Conservation (phyloP, 2,329 filamentous ascomycete species). For the Salinomyces thailandicus region DNA sequence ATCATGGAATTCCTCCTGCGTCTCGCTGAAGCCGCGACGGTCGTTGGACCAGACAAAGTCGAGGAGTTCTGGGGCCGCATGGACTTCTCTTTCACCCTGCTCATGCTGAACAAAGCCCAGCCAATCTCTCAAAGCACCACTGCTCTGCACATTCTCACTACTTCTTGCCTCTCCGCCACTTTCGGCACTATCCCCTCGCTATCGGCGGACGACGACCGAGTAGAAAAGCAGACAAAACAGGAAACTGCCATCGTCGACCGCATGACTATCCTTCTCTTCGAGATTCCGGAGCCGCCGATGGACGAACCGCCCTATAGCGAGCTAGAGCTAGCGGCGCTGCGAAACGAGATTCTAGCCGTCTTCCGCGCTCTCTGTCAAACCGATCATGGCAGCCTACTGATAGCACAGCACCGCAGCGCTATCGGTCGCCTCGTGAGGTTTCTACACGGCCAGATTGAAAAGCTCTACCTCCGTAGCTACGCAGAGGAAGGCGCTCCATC, state of each 20-base stretch:
- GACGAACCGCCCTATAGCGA: slow-evolving; percentile 32
- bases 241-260: slow-evolving; percentile 48
- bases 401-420: slow-evolving; percentile 57
- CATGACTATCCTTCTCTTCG: slow-evolving; percentile 52
- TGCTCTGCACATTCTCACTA: slow-evolving; percentile 56
- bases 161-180: slow-evolving; percentile 51
- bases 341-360: slow-evolving; percentile 35
- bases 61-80: slow-evolving; percentile 56
- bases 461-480: slow-evolving; percentile 44
- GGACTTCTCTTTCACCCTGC: slow-evolving; percentile 54
- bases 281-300: slow-evolving; percentile 37
- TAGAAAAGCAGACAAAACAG: slow-evolving; percentile 20
- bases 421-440: slow-evolving; percentile 66
- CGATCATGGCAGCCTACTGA: slow-evolving; percentile 51
- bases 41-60: slow-evolving; percentile 28
- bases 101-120: slow-evolving; percentile 59
- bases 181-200: slow-evolving; percentile 54
- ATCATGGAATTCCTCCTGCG: slow-evolving; percentile 58
- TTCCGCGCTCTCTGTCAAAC: slow-evolving; percentile 50
- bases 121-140: slow-evolving; percentile 51
- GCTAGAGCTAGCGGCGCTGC: slow-evolving; percentile 36
- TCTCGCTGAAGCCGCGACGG: slow-evolving; percentile 45
- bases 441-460: slow-evolving; percentile 60
- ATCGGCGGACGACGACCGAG: background rate
- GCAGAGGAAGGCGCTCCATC: no score